Conservation (phyloP, 2,329 filamentous ascomycete species). For the Xylaria sp. region DNA sequence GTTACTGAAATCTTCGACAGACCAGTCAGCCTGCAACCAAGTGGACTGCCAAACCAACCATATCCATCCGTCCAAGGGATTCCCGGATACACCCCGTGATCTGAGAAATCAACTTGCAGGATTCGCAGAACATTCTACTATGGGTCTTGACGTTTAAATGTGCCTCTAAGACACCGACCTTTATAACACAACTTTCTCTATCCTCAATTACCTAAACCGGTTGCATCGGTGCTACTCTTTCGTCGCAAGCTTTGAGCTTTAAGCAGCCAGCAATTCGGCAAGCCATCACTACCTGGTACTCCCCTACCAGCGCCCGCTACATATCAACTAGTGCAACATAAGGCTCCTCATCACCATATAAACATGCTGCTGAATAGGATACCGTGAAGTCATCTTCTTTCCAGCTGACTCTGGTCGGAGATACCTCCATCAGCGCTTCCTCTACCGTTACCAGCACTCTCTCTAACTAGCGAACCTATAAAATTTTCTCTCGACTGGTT, state of each 20-base stretch:
- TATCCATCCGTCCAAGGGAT: conserved; percentile 31
- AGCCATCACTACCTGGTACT: conserved; percentile 17
- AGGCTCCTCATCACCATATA: conserved; percentile 25
- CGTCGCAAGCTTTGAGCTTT: conserved; percentile 19
- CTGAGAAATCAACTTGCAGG: conserved; percentile 24
- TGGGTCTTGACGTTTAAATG: conserved; percentile 35
- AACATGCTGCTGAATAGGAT: conserved; percentile 51
- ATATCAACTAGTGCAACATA: conserved; percentile 18
- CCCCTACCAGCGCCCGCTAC: conserved; percentile 19
- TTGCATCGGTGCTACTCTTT: conserved; percentile 22
- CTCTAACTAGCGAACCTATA: conserved; percentile 6
- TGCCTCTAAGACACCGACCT: conserved; percentile 27
- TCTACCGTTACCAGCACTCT: conserved; percentile 17
- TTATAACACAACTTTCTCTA: conserved; percentile 18
- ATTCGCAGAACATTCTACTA: conserved; percentile 34
- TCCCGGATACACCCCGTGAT: conserved; percentile 33
- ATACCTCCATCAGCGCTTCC: conserved; percentile 28
- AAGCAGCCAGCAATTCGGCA: conserved; percentile 17
- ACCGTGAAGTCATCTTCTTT: conserved; percentile 47
- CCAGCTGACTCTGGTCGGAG: conserved; percentile 49
- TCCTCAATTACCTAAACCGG: conserved; percentile 26
- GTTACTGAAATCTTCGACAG: conserved; percentile 36
- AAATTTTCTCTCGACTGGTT: conserved; percentile 30
- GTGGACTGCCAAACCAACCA: conserved; percentile 34
- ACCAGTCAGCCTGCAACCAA: conserved; percentile 34